Conservation (phyloP, 2,329 filamentous ascomycete genomes). For the Daldinia sp. region DNA sequence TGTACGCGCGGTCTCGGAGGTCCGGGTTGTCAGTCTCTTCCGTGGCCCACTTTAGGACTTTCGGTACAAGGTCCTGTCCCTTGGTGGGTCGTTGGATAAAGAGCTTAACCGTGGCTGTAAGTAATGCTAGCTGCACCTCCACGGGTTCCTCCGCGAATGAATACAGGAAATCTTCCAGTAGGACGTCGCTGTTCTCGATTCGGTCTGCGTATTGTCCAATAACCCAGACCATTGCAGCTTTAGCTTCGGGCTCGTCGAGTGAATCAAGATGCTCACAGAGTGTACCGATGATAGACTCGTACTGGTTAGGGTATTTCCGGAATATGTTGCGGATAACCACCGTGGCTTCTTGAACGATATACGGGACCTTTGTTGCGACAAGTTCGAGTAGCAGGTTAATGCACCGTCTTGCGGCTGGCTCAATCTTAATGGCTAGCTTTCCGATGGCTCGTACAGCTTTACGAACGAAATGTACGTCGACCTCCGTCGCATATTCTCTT, state of each 20-base stretch:
- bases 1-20: slow-evolving; percentile 93
- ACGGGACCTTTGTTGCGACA: slow-evolving; percentile 96
- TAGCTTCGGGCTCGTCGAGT: slow-evolving; percentile 95
- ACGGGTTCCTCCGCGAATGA: slow-evolving; percentile 94
- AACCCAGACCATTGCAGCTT: slow-evolving; percentile 99
- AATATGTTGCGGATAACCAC: slow-evolving; percentile 99
- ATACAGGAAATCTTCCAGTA: slow-evolving; percentile 94
- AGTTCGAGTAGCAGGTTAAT: slow-evolving; percentile 93
- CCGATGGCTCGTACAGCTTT: slow-evolving; percentile 98
- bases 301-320: slow-evolving; percentile 98
- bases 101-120: slow-evolving; percentile 96
- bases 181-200: slow-evolving; percentile 93
- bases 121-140: slow-evolving; percentile 91
- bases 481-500: slow-evolving; percentile 96
- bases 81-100: slow-evolving; percentile 98
- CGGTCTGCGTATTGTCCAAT: slow-evolving; percentile 97
- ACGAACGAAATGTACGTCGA: slow-evolving; percentile 97
- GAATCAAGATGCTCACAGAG: slow-evolving; percentile 97
- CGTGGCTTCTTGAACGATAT: slow-evolving; percentile 98
- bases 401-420: slow-evolving; percentile 87
- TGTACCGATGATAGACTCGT: slow-evolving; percentile 96
- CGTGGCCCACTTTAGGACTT: slow-evolving; percentile 97
- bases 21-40: slow-evolving; percentile 99
- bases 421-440: slow-evolving; percentile 98
- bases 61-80: slow-evolving; percentile 90